Conservation (phyloP, 176 grass and related monocot species). For the Juncus inflexus region DNA sequence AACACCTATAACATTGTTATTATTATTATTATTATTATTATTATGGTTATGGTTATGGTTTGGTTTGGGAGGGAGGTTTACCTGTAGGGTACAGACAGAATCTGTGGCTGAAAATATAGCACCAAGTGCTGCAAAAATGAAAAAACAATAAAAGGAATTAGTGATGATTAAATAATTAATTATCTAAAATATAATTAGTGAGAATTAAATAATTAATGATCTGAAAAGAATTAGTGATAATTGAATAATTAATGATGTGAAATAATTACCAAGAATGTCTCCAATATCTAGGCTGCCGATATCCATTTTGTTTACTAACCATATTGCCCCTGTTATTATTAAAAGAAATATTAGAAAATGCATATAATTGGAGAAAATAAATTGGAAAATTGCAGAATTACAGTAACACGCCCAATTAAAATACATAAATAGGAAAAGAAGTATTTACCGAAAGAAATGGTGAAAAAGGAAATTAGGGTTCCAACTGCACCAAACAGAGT, state of each 20-base stretch:
- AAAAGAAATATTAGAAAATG: not conserved
- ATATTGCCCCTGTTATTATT: slow-evolving; percentile 61
- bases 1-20: slow-evolving; percentile 55
- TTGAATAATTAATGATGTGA: not conserved
- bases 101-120: slow-evolving; percentile 99
- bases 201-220: slow-evolving; percentile 6
- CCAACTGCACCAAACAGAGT: slow-evolving; percentile 84
- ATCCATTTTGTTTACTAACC: slow-evolving; percentile 81
- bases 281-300: slow-evolving; percentile 76
- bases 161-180: not conserved
- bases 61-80: slow-evolving; percentile 1
- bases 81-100: slow-evolving; percentile 98
- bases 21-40: too few relatives aligned
- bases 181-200: not conserved
- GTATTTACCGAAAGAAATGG: slow-evolving; percentile 74
- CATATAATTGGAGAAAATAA: too few relatives aligned
- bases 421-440: not conserved
- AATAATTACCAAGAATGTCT: slow-evolving; percentile 86
- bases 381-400: slow-evolving; percentile 24
- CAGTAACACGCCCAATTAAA: not conserved
- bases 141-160: slow-evolving; percentile 35
- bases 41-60: too few relatives aligned
- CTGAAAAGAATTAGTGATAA: slow-evolving; percentile 5
- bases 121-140: slow-evolving; percentile 68
- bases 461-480: slow-evolving; percentile 93